Conservation (phyloP, 495 filamentous ascomycete species). For the Tetracladium setigerum region DNA sequence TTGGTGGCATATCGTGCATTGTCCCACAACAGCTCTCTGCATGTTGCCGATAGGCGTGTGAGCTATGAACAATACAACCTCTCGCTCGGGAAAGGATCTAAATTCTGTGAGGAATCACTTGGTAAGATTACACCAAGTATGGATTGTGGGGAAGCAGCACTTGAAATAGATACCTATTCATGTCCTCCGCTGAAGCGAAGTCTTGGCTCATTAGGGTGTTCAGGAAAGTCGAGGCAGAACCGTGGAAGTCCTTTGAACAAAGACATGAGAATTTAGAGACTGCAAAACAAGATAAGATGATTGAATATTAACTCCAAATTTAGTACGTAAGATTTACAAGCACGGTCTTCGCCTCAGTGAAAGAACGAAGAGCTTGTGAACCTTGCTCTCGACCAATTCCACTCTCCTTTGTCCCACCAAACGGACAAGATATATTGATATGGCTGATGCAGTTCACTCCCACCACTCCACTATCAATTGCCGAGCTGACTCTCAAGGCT, state of each 20-base stretch:
- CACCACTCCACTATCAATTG: conserved; percentile 44
- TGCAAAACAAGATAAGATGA: not conserved
- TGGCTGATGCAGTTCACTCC: conserved; percentile 42
- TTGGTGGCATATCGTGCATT: too few relatives aligned
- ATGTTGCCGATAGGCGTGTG: too few relatives aligned
- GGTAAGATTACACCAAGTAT: too few relatives aligned
- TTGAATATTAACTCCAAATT: not conserved
- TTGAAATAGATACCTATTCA: too few relatives aligned
- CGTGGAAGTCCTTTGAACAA: not conserved
- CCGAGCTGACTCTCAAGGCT: conserved; percentile 39
- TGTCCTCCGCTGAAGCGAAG: too few relatives aligned
- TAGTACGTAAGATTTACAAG: conserved; percentile 33
- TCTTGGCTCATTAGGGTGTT: not conserved
- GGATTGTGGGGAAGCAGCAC: too few relatives aligned
- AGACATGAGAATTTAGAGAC: not conserved
- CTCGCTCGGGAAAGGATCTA: too few relatives aligned
- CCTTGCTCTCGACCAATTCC: conserved; percentile 40
- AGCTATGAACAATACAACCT: too few relatives aligned
- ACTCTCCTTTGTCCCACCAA: conserved; percentile 46
- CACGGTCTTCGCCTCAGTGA: conserved; percentile 42
- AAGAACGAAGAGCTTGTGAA: conserved; percentile 32
- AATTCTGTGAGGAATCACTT: too few relatives aligned
- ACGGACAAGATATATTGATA: conserved; percentile 31
- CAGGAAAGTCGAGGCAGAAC: not conserved
- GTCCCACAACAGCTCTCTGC: too few relatives aligned